Base-by-base conservation (phyloP, 306 rosid species). In the Prunus salicina region DNA sequence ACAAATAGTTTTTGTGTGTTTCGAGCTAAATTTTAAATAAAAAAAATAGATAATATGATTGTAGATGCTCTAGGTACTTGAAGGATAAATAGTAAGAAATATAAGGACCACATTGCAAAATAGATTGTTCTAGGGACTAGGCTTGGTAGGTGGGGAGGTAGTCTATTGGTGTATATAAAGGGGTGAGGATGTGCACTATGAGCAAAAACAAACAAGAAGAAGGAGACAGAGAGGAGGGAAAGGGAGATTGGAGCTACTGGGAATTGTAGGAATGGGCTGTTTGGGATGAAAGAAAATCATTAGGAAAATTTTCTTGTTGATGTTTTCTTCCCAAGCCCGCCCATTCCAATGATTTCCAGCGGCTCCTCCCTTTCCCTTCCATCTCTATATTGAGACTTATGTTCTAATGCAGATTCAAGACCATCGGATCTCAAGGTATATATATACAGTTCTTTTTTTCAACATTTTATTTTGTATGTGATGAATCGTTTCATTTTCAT, bases 271-370 rank as follows among this genome's bases (percentile, higher is more conserved):
- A 82, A 78, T 85, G 87, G 84, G 89, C 71, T 11, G 68, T 22
- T 82, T 85, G 91, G 89, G 82, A 87, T 12, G 88, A 75, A 75
- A 51, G 51, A 28, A 60, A 72, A 4, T 3, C 22, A 27, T 3
- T 19, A 12, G 6, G 38, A 51, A 47, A 14, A 15, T 27, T 12
- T 13, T 18, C 1, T 18, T 28, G 9, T 46, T 68, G 6, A 43
- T 6, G 47, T 69, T 76, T 82, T 88, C 9, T 38, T 85, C 82
- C 89, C 88, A 85, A 88, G 58, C 64, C 82, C 82, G 76, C 88
- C 86, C 88, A 85, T 85, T 85, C 91, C 86, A 20, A 81, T 83
- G 57, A 85, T 81, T 83, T 85, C 86, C 67, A 15, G 70, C 50
- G 51, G 72, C 71, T 88, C 82, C 73, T 81, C 89, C 86, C 91